A percentile compares a stretch with the other conserved stretches of the same genome.
phyloP scores from a whole-genome alignment of 192 early-diverging fungal species.

The Backusella sp. region DNA sequence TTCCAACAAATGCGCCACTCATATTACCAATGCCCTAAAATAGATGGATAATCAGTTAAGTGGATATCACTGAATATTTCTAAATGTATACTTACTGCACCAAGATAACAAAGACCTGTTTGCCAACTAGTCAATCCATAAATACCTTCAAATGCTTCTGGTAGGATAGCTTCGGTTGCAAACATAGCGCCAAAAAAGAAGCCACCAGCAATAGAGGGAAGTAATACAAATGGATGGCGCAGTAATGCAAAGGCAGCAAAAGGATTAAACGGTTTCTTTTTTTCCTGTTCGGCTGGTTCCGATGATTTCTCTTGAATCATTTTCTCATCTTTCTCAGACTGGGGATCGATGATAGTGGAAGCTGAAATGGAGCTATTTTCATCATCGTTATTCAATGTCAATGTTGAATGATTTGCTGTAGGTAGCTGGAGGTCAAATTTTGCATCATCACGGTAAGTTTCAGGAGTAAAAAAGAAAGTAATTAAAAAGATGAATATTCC shows the following conservation, averaged over 20 bases:
- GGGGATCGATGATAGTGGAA: not conserved
- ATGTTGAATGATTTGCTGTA: not conserved
- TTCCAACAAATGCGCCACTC: constrained; percentile 37
- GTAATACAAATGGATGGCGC: constrained; percentile 38
- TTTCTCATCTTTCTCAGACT: not conserved
- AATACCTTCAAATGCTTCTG: not conserved
- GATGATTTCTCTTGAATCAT: not conserved
- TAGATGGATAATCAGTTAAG: constrained; percentile 9
- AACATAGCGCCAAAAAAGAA: constrained; percentile 50
- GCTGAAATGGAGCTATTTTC: not conserved
- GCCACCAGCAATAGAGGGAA: constrained; percentile 36
- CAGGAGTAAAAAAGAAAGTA: constrained; percentile 45
- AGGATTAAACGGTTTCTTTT: constrained; percentile 10
- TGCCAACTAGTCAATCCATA: constrained; percentile 27
- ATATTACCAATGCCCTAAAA: constrained; percentile 37
- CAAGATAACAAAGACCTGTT: constrained; percentile 14
- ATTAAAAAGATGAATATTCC: constrained; percentile 32
- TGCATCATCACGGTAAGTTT: constrained; percentile 41
- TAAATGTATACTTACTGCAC: not conserved
- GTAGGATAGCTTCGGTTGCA: constrained; percentile 34
- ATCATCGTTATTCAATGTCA: not conserved
- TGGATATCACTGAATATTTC: constrained; percentile 29
- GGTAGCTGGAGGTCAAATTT: not conserved
- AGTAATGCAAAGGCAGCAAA: constrained; percentile 25
- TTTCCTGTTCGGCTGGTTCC: not conserved